These are phyloP conservation scores for Coprinopsis strossmayeri DNA, from an alignment of 768 basidiomycete genomes.

Conservation along the genomic window DNA sequence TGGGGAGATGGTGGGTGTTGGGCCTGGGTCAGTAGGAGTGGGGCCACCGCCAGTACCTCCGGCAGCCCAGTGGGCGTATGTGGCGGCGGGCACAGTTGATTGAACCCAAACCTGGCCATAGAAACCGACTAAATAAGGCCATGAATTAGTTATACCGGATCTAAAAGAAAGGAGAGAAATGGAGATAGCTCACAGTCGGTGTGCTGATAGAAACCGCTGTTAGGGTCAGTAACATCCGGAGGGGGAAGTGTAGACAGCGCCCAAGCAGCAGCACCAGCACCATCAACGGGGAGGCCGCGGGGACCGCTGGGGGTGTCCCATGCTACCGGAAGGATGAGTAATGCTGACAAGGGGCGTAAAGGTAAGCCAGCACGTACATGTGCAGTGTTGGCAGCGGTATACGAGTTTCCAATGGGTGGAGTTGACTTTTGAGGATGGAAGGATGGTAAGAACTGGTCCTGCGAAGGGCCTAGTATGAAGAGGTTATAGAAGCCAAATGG, in stretches of 20 bases:
- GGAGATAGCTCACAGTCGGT: conserved; percentile 41
- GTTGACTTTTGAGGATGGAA: conserved; percentile 45
- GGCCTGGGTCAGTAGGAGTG: conserved; percentile 23
- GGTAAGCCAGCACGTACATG: conserved; percentile 30
- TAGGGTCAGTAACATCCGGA: conserved; percentile 45
- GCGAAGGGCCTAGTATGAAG: conserved; percentile 28
- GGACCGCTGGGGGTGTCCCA: conserved; percentile 33
- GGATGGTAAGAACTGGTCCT: conserved; percentile 47
- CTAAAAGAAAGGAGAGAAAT: not conserved
- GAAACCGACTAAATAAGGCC: conserved; percentile 42
- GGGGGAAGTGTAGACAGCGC: conserved; percentile 30
- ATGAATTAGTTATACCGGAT: not conserved
- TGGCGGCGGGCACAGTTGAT: conserved; percentile 38
- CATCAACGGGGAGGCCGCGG: conserved; percentile 29
- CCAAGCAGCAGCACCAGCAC: conserved; percentile 44
- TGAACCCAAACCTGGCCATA: conserved; percentile 43
- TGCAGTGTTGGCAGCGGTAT: conserved; percentile 62
- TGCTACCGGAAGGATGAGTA: conserved; percentile 18
- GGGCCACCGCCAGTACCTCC: conserved; percentile 40
- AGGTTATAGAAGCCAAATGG: not conserved
- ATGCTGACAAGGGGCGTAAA: not conserved
- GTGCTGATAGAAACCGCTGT: conserved; percentile 49
- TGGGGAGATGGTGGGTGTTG: not conserved
- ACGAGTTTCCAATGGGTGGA: conserved; percentile 65
- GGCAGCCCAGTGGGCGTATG: conserved; percentile 44